phyloP scores from a whole-genome alignment of 2,329 filamentous ascomycete genomes.

The Fusarium guadeloupense region DNA sequence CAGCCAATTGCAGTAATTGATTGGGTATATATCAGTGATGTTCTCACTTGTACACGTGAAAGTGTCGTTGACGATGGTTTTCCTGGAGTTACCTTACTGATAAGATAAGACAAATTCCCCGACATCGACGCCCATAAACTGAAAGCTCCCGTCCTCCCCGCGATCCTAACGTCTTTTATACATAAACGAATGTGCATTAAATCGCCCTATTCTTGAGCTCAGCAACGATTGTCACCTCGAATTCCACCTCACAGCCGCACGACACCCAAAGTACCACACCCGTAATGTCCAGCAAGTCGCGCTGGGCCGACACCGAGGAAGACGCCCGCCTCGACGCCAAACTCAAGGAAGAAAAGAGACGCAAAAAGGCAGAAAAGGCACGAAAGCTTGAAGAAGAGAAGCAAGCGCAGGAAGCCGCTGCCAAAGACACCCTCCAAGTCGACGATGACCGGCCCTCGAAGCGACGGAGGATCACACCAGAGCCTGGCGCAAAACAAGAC shows the following conservation, averaged over 20 bases:
- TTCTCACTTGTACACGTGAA: constrained; percentile 20
- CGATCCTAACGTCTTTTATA: background rate
- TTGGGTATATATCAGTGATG: constrained; percentile 3
- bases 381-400: constrained; percentile 66
- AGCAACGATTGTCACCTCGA: too few species aligned
- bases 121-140: background rate
- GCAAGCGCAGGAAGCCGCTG: constrained; percentile 49
- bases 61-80: constrained; percentile 30
- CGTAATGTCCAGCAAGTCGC: constrained; percentile 73
- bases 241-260: background rate
- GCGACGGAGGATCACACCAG: constrained; percentile 67
- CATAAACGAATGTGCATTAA: background rate
- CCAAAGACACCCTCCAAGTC: constrained; percentile 17
- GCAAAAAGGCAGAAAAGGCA: constrained; percentile 83
- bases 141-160: background rate
- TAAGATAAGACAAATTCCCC: constrained; percentile 39
- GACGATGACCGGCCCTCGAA: constrained; percentile 61
- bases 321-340: constrained; percentile 78
- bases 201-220: background rate
- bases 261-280: background rate
- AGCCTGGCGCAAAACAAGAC: constrained; percentile 45
- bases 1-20: background rate
- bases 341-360: constrained; percentile 88
- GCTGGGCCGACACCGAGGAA: constrained; percentile 88
- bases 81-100: constrained; percentile 20